These are phyloP conservation scores for Umbelopsis vinacea DNA, from an alignment of 192 early-diverging fungal species.

Conservation along the genomic window DNA sequence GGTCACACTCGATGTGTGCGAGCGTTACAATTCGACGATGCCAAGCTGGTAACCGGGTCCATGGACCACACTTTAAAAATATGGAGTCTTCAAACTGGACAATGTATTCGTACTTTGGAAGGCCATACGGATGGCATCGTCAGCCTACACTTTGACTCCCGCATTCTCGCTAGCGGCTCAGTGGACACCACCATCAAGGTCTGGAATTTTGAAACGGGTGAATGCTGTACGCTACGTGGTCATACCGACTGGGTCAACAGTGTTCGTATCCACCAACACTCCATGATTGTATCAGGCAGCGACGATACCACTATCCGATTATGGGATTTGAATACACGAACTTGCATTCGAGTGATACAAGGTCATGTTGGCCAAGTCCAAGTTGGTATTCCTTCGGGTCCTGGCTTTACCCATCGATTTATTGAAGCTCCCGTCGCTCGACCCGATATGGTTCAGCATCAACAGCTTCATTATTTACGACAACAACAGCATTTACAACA, in stretches of 20 bases:
- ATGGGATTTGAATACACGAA: conserved; percentile 81
- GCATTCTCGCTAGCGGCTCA: conserved; percentile 84
- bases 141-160: conserved; percentile 80
- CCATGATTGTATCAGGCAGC: conserved; percentile 77
- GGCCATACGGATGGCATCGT: conserved; percentile 82
- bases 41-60: conserved; percentile 91
- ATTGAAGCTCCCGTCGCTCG: conserved; percentile 7
- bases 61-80: conserved; percentile 91
- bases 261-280: conserved; percentile 76
- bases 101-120: conserved; percentile 82
- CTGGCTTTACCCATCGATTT: conserved; percentile 42
- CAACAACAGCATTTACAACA: conserved; percentile 21
- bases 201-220: conserved; percentile 77
- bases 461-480: background rate
- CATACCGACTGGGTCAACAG: conserved; percentile 94
- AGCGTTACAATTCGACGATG: conserved; percentile 93
- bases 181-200: conserved; percentile 85
- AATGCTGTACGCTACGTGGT: conserved; percentile 74
- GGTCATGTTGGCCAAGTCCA: conserved; percentile 83
- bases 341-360: conserved; percentile 66
- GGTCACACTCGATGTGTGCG: conserved; percentile 90
- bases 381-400: conserved; percentile 36
- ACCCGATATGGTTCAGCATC: background rate
- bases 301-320: conserved; percentile 86
- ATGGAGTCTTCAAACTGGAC: conserved; percentile 90